Percentiles rank a stretch among this genome's conserved stretches.
These are phyloP conservation scores for Cylindrotheca closterium DNA, from an alignment of 108 stramenopile species.

Conservation along the genomic window DNA sequence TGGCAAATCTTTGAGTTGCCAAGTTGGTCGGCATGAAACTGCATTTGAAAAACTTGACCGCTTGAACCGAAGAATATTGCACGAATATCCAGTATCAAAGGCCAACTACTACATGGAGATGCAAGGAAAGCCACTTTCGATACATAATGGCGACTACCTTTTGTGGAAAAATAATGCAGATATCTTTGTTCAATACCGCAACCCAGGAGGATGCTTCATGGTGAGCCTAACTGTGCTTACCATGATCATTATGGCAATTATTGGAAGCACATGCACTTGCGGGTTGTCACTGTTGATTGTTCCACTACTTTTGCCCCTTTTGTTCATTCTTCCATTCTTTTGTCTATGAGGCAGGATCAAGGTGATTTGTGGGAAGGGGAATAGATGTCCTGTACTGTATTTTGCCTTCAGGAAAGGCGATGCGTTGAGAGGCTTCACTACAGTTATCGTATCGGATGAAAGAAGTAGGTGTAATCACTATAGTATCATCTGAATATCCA, in stretches of 20 bases:
- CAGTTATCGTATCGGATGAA: too few relatives aligned
- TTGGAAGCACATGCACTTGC: slow-evolving; percentile 40
- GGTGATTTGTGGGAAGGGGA: too few relatives aligned
- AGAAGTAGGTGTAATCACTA: too few relatives aligned
- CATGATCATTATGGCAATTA: slow-evolving; percentile 31
- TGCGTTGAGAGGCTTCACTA: too few relatives aligned
- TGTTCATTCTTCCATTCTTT: slow-evolving; percentile 55
- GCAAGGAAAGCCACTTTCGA: slow-evolving; percentile 5
- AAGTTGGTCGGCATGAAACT: neutral
- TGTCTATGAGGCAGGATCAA: slow-evolving; percentile 57
- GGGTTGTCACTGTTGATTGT: slow-evolving; percentile 37
- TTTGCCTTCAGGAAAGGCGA: too few relatives aligned
- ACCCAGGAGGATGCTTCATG: slow-evolving; percentile 54
- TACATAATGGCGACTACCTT: neutral
- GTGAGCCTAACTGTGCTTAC: slow-evolving; percentile 39
- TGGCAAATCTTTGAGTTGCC: slow-evolving; percentile 22
- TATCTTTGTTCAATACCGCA: slow-evolving; percentile 31
- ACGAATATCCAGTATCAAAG: slow-evolving; percentile 1
- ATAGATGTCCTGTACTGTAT: too few relatives aligned
- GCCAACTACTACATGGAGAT: slow-evolving; percentile 14
- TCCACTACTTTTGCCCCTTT: slow-evolving; percentile 49
- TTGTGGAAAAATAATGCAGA: slow-evolving; percentile 21
- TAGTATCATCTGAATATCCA: too few relatives aligned
- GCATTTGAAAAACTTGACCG: neutral
- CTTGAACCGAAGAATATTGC: slow-evolving; percentile 8